A percentile compares a stretch with the other conserved stretches of the same genome.
Conservation (phyloP, 352 stramenopile genomes). For the Lagenidium giganteum region DNA sequence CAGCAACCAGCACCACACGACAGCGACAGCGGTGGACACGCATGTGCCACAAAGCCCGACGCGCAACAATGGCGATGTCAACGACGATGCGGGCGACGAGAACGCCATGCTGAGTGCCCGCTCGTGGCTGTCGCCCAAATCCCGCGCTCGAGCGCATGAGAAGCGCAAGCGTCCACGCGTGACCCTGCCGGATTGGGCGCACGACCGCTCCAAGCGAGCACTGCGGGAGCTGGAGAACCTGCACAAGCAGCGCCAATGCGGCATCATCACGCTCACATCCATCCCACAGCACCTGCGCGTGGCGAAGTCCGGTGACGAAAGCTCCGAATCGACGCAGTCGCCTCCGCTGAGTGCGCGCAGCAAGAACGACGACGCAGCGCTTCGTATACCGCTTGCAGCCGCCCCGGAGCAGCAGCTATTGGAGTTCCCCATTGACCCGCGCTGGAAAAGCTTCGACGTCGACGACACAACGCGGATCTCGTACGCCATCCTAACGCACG, state of each 20-base stretch:
- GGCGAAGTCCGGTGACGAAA: neutral
- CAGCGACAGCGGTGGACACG: conserved; percentile 3
- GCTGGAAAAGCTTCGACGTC: conserved; percentile 37
- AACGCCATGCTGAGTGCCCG: too few species aligned
- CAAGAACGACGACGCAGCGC: neutral
- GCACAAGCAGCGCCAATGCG: conserved; percentile 14
- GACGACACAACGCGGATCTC: conserved; percentile 36
- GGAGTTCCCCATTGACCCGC: conserved; percentile 30
- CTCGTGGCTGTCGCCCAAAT: neutral
- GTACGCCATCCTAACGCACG: conserved; percentile 44
- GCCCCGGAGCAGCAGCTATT: conserved; percentile 19
- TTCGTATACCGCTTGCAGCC: too few species aligned
- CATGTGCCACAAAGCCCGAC: conserved; percentile 6
- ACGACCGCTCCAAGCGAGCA: conserved; percentile 60
- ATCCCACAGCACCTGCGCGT: neutral
- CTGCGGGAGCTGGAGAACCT: conserved; percentile 47
- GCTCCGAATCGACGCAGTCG: neutral
- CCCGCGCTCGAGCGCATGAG: too few species aligned
- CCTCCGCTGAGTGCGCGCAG: neutral
- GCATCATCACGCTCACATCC: neutral
- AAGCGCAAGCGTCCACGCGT: conserved; percentile 21
- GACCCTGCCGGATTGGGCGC: conserved; percentile 50
- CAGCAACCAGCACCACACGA: neutral
- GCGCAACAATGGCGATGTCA: too few species aligned
- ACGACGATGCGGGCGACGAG: too few species aligned